Percentiles rank a stretch among this genome's conserved stretches.
phyloP scores from a whole-genome alignment of 768 basidiomycete genomes.

The Floccularia luteovirens region DNA sequence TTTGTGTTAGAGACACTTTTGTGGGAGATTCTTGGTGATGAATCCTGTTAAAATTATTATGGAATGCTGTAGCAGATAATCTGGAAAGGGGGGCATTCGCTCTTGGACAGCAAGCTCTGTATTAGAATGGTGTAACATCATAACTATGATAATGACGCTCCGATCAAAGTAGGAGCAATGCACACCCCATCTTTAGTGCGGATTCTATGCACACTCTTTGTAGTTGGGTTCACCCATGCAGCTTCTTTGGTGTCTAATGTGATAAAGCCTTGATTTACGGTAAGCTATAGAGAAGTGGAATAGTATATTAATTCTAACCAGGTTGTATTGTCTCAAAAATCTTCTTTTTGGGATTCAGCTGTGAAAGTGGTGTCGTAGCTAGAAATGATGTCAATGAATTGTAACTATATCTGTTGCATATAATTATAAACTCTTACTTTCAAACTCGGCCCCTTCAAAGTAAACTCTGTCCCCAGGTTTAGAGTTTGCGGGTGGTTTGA shows the following conservation, averaged over 20 bases:
- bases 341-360: conserved; percentile 98
- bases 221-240: conserved; percentile 85
- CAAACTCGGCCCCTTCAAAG: conserved; percentile 87
- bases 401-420: background rate
- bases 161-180: conserved; percentile 71
- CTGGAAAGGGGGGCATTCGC: no score
- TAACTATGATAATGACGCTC: conserved; percentile 82
- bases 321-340: conserved; percentile 97
- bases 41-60: background rate
- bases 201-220: conserved; percentile 75
- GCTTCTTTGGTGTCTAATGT: conserved; percentile 85
- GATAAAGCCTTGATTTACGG: conserved; percentile 54
- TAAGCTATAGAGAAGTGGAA: conserved; percentile 3
- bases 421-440: conserved; percentile 39
- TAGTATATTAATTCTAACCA: conserved; percentile 30
- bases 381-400: background rate
- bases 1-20: conserved; percentile 11
- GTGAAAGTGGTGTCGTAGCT: conserved; percentile 65
- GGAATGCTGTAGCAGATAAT: background rate
- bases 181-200: conserved; percentile 83
- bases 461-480: conserved; percentile 92
- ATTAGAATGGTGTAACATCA: background rate
- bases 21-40: background rate
- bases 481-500: conserved; percentile 78
- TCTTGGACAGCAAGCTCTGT: background rate